Percentiles rank a stretch among this genome's conserved stretches.
These are phyloP conservation scores for Fusarium keratoplasticum DNA, from an alignment of 2,329 filamentous ascomycete genomes.

Conservation along the genomic window DNA sequence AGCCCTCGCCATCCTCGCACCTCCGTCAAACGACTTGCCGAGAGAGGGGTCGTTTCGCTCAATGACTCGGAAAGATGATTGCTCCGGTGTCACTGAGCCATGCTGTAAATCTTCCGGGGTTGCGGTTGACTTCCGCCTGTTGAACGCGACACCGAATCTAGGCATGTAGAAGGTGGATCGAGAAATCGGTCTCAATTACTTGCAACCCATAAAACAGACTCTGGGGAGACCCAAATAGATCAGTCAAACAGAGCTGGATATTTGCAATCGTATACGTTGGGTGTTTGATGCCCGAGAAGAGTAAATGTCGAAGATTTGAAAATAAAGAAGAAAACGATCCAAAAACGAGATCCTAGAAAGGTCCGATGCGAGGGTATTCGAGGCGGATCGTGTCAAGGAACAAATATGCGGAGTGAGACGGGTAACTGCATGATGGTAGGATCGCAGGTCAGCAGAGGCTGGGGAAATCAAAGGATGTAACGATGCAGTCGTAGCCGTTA, in stretches of 20 bases:
- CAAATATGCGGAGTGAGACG: constrained; percentile 37
- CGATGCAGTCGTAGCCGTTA: constrained; percentile 27
- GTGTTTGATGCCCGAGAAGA: constrained; percentile 11
- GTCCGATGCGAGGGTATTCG: constrained; percentile 39
- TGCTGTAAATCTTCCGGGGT: constrained; percentile 66
- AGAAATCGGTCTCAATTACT: constrained; percentile 37
- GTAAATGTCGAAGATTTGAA: constrained; percentile 13
- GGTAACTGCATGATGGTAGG: constrained; percentile 44
- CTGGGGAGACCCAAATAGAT: constrained; percentile 10
- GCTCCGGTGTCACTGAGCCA: constrained; percentile 58
- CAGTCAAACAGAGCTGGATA: constrained; percentile 14
- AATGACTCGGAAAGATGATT: constrained; percentile 69
- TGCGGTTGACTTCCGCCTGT: constrained; percentile 70
- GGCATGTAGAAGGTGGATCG: constrained; percentile 61
- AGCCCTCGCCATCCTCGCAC: constrained; percentile 56
- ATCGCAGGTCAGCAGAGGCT: constrained; percentile 37
- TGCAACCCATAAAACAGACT: constrained; percentile 41
- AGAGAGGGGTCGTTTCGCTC: constrained; percentile 61
- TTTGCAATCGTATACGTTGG: constrained; percentile 33
- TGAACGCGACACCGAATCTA: constrained; percentile 71
- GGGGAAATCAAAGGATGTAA: constrained; percentile 21
- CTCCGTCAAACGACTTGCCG: constrained; percentile 64
- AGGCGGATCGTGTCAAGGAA: constrained; percentile 40
- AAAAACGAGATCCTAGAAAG: constrained; percentile 28
- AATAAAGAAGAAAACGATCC: constrained; percentile 28